A percentile compares a stretch with the other conserved stretches of the same genome.
These are phyloP conservation scores for Harringtonia lauricola DNA, from an alignment of 2,329 filamentous ascomycete species.

Conservation along the genomic window DNA sequence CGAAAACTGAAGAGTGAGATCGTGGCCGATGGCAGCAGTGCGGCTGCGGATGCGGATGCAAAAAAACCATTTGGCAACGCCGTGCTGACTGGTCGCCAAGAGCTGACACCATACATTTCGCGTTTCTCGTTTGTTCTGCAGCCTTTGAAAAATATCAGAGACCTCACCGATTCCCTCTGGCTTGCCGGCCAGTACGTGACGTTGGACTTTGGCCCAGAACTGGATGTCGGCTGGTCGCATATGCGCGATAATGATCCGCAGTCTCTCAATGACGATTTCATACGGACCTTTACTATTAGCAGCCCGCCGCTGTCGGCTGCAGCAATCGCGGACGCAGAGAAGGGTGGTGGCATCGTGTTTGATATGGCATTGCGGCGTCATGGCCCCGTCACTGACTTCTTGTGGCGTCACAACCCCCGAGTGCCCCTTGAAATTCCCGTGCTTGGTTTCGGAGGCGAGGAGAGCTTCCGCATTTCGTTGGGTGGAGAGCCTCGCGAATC, in stretches of 20 bases:
- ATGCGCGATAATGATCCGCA: slow-evolving; percentile 75
- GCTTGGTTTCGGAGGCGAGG: slow-evolving; percentile 60
- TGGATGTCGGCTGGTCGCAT: slow-evolving; percentile 66
- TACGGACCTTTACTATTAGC: slow-evolving; percentile 75
- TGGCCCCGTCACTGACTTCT: slow-evolving; percentile 54
- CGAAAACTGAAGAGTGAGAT: slow-evolving; percentile 51
- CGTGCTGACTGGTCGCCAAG: slow-evolving; percentile 44
- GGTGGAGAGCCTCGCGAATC: slow-evolving; percentile 25
- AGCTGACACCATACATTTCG: slow-evolving; percentile 54
- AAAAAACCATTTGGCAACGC: slow-evolving; percentile 27
- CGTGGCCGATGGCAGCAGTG: slow-evolving; percentile 1
- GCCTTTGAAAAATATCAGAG: not conserved
- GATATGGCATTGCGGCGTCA: slow-evolving; percentile 63
- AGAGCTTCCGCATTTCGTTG: slow-evolving; percentile 28
- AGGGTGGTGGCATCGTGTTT: slow-evolving; percentile 28
- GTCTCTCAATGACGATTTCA: slow-evolving; percentile 73
- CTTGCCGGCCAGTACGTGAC: slow-evolving; percentile 67
- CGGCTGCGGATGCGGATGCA: not conserved
- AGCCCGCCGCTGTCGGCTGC: slow-evolving; percentile 37
- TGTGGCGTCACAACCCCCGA: slow-evolving; percentile 44
- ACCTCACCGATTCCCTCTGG: slow-evolving; percentile 31
- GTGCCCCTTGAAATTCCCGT: slow-evolving; percentile 52
- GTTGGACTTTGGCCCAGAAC: slow-evolving; percentile 56
- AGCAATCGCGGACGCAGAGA: no score
- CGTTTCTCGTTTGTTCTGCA: slow-evolving; percentile 44